Base-by-base conservation (phyloP, 768 basidiomycete genomes). In the Lactarius hengduanensis region DNA sequence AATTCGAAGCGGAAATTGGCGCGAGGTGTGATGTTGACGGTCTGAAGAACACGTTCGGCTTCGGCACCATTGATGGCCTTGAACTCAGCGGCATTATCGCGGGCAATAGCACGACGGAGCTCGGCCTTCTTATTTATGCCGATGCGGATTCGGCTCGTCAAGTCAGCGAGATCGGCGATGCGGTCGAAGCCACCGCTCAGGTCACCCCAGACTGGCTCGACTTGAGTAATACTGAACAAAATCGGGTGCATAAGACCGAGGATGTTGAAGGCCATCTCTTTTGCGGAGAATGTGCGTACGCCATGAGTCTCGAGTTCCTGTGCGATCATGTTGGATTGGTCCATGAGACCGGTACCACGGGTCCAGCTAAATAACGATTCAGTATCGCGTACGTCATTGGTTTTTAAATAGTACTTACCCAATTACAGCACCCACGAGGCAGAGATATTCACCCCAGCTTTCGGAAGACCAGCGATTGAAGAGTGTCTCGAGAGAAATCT, bases 181-280 rank as follows among this genome's bases (percentile, higher is more conserved):
- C 92, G 92, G 79, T 97, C 96, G 95, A 98, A 98, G 40, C 96
- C 96, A 72, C 96, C 96, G 71, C 96, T 97, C 69, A 98, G 82
- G 76, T 98, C 97, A 63, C 96, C 97, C 97, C 97, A 98, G 75
- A 98, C 96, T 10, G 97, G 96, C 76, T 99, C 96, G 56, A 98
- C 96, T 76, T 99, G 97, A 13, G 96, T 97, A 74, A 99, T 96
- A 77, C 96, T 97, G 86, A 98, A 98, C 61, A 99, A 85, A 7
- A 98, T 87, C 54, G 97, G 97, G 74, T 99, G 97, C 96, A 99
- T 98, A 59, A 99, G 84, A 67, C 97, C 96, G 62, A 99, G 89
- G 73, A 99, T 94, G 78, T 99, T 99, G 87, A 99, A 99, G 0
- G 97, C 96, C 97, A 98, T 99, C 79, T 99, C 97, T 81, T 98